Evolutionary conservation across 1,284 basidiomycete genomes (phyloP).

Genomic region (Rhodotorula sp.): DNA sequence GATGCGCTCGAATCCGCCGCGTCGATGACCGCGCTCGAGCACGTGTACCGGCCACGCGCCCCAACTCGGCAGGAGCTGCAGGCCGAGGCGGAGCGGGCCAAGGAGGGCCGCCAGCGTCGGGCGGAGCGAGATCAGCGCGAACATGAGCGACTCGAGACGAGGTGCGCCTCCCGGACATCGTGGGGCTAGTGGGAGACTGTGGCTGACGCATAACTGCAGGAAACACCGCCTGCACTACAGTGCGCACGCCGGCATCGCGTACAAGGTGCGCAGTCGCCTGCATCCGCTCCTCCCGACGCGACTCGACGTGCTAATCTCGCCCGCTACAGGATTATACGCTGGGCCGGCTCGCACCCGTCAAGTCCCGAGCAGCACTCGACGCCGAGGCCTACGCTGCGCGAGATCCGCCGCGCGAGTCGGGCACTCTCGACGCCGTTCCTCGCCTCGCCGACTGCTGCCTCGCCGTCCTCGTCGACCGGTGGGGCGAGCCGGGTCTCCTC

Average conservation of each 20-base stretch:
- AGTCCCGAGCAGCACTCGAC: slow-evolving; percentile 17
- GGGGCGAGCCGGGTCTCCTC: slow-evolving; percentile 11
- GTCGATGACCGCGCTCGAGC: not conserved
- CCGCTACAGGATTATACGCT: slow-evolving; percentile 22
- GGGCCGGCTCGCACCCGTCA: slow-evolving; percentile 4
- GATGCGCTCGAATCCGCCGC: not conserved
- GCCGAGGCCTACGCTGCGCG: slow-evolving; percentile 4
- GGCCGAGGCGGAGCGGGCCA: not conserved
- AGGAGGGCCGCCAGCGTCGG: not conserved
- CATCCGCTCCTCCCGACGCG: not conserved
- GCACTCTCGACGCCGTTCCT: slow-evolving; percentile 2
- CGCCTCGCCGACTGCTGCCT: slow-evolving; percentile 16
- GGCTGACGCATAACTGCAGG: not conserved
- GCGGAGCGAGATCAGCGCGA: not conserved
- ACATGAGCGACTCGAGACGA: not conserved
- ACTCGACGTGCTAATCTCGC: slow-evolving; percentile 2
- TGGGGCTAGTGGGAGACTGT: not conserved
- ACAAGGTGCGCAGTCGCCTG: not conserved
- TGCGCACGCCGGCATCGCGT: slow-evolving; percentile 15
- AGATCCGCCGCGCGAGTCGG: not conserved
- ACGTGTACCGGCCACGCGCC: slow-evolving; percentile 8
- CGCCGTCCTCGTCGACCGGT: slow-evolving; percentile 15
- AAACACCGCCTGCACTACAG: slow-evolving; percentile 1
- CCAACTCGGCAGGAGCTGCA: not conserved
- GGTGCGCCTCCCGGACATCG: too few species aligned